phyloP scores from a whole-genome alignment of 352 stramenopile genomes.

The Phytopythium delawarense region DNA sequence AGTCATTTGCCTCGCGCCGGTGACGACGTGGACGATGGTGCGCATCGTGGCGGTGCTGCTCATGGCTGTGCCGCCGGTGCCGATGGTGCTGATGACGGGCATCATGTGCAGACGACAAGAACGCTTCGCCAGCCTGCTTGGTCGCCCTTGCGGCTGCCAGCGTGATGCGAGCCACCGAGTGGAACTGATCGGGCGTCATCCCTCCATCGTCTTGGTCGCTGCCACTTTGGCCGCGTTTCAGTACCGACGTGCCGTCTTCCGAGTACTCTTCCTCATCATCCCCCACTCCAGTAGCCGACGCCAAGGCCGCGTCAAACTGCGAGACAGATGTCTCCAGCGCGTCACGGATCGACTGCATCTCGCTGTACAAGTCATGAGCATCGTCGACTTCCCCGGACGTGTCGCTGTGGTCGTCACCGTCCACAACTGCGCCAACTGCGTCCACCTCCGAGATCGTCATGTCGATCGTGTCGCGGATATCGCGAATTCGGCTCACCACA shows the following conservation, averaged over 20 bases:
- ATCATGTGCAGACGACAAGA: constrained; percentile 47
- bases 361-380: constrained; percentile 21
- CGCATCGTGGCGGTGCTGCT: background rate
- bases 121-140: constrained; percentile 46
- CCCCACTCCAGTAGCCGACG: constrained; percentile 28
- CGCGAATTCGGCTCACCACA: constrained; percentile 60
- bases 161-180: constrained; percentile 54
- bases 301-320: constrained; percentile 45
- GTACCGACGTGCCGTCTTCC: background rate
- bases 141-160: constrained; percentile 59
- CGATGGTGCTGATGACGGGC: constrained; percentile 10
- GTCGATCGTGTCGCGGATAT: constrained; percentile 67
- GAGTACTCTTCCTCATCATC: background rate
- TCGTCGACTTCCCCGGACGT: constrained; percentile 36
- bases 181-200: constrained; percentile 50
- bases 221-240: background rate
- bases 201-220: constrained; percentile 15
- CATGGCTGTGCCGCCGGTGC: background rate
- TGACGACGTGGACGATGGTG: constrained; percentile 1
- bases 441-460: constrained; percentile 53
- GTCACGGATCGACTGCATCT: constrained; percentile 50
- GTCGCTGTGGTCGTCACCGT: constrained; percentile 23
- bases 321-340: constrained; percentile 45
- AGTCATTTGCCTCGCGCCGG: background rate
- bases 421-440: constrained; percentile 2